phyloP scores from a whole-genome alignment of 805 yeast genomes.

The Nakazawaea wyomingensis region DNA sequence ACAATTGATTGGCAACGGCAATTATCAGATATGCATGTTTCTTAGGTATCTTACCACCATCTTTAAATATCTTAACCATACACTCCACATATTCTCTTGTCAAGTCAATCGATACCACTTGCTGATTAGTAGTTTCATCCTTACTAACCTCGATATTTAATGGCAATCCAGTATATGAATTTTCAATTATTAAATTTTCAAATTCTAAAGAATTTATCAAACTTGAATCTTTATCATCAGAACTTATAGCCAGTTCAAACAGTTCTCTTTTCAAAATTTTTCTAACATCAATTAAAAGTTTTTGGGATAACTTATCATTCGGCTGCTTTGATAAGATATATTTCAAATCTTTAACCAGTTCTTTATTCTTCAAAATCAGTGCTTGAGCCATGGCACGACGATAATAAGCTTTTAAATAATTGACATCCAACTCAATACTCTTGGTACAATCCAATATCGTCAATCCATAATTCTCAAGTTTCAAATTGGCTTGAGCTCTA shows the following conservation, averaged over 20 bases:
- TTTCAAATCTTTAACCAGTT: constrained; percentile 67
- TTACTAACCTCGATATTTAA: constrained; percentile 37
- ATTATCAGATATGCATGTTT: constrained; percentile 80
- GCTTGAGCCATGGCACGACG: constrained; percentile 79
- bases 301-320: constrained; percentile 60
- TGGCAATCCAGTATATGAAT: constrained; percentile 53
- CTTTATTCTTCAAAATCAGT: constrained; percentile 71
- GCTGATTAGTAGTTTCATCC: constrained; percentile 23
- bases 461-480: constrained; percentile 78
- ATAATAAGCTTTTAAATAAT: constrained; percentile 75
- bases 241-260: constrained; percentile 82
- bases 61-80: constrained; percentile 67
- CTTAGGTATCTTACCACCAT: constrained; percentile 72
- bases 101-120: constrained; percentile 40
- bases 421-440: constrained; percentile 63
- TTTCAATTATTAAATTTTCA: constrained; percentile 44
- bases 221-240: constrained; percentile 50
- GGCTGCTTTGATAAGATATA: constrained; percentile 59
- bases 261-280: constrained; percentile 65
- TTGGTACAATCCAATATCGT: constrained; percentile 75
- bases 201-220: constrained; percentile 43
- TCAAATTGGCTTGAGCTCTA: constrained; percentile 85
- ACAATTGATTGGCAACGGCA: constrained; percentile 60
- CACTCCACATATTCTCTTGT: constrained; percentile 50
- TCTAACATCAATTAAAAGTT: constrained; percentile 56